Conservation (phyloP, 257 asterid species). For the Rauvolfia tetraphylla region DNA sequence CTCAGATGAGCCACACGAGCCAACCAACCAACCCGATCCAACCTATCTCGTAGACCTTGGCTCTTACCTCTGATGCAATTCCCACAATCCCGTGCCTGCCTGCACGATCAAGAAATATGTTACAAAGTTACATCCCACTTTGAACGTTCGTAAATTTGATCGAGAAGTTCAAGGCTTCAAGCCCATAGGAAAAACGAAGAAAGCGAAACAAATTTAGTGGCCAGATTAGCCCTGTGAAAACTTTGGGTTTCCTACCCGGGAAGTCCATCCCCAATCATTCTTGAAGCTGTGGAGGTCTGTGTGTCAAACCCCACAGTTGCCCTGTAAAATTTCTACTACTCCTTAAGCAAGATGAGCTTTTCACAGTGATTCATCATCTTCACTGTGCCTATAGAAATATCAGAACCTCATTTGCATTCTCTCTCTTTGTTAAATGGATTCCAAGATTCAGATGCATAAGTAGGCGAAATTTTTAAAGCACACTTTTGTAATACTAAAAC, state of each 20-base stretch:
- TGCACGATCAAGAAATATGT: not conserved
- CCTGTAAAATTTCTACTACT: constrained; percentile 12
- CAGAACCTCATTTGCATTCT: too few relatives aligned
- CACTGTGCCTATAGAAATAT: too few relatives aligned
- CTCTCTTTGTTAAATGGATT: too few relatives aligned
- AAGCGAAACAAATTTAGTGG: not conserved
- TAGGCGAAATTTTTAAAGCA: too few relatives aligned
- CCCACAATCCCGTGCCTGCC: constrained; percentile 48
- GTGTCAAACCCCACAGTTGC: constrained; percentile 49
- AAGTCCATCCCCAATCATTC: constrained; percentile 35
- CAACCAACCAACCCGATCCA: constrained; percentile 47
- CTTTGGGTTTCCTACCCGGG: constrained; percentile 26
- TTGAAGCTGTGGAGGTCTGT: constrained; percentile 43
- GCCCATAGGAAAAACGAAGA: not conserved
- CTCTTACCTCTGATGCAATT: constrained; percentile 40
- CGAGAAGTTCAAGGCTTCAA: not conserved
- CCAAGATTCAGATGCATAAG: too few relatives aligned
- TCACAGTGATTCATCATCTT: too few relatives aligned
- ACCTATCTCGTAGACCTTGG: constrained; percentile 35
- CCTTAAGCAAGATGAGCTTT: too few relatives aligned
- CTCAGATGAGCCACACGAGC: constrained; percentile 39
- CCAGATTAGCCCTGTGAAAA: not conserved
- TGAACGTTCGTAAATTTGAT: not conserved
- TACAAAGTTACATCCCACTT: not conserved
- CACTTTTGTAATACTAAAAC: too few relatives aligned